These are phyloP conservation scores for Detonula confervacea DNA, from an alignment of 352 stramenopile genomes.

Conservation along the genomic window DNA sequence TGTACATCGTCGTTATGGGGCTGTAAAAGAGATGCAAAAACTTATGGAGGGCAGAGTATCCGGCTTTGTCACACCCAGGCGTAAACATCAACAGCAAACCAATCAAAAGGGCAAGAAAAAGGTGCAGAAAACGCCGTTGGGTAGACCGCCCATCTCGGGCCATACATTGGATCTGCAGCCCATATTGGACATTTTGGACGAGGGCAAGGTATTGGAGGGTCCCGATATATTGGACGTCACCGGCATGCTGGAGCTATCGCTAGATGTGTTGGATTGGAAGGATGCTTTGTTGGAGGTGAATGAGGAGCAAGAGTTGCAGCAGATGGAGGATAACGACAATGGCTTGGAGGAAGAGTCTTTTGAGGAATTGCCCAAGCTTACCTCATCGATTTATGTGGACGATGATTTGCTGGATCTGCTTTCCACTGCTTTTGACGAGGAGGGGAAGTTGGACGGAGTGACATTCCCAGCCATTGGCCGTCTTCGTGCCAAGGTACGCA, in stretches of 20 bases:
- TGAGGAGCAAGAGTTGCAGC: constrained; percentile 30
- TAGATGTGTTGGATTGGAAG: constrained; percentile 67
- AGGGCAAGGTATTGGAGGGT: constrained; percentile 63
- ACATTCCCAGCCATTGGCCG: constrained; percentile 70
- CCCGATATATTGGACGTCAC: constrained; percentile 70
- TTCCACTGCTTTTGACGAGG: constrained; percentile 68
- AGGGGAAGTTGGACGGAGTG: constrained; percentile 53
- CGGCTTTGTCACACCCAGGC: constrained; percentile 16
- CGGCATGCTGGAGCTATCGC: constrained; percentile 55
- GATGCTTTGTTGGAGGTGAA: constrained; percentile 42
- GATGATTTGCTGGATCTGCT: constrained; percentile 60
- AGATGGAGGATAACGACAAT: constrained; percentile 2
- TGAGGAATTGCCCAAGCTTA: constrained; percentile 63
- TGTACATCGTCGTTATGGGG: constrained; percentile 61
- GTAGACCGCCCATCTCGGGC: constrained; percentile 44
- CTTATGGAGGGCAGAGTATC: constrained; percentile 50
- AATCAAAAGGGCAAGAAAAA: constrained; percentile 56
- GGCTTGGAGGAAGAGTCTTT: constrained; percentile 43
- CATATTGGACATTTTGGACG: constrained; percentile 60
- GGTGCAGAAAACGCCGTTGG: constrained; percentile 32
- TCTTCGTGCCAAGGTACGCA: constrained; percentile 57
- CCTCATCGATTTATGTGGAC: constrained; percentile 61
- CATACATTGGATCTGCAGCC: constrained; percentile 60
- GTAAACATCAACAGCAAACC: constrained; percentile 45
- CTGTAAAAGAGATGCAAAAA: constrained; percentile 71